Conservation (phyloP, 2,329 filamentous ascomycete species). For the Monilinia laxa region DNA sequence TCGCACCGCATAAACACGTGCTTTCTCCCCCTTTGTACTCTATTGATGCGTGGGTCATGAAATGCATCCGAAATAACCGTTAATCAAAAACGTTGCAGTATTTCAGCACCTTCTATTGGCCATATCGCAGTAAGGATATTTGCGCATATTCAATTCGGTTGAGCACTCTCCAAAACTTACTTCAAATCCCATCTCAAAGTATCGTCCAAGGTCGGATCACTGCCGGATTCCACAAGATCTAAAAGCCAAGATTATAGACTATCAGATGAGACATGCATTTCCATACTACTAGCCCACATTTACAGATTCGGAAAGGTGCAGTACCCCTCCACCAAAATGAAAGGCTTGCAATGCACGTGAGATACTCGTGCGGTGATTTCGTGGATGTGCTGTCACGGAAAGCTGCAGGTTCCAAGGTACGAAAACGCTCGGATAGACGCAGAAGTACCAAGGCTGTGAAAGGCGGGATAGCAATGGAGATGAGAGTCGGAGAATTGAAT, state of each 20-base stretch:
- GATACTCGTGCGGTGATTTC: constrained; percentile 16
- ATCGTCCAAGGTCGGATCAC: not conserved
- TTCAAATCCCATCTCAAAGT: not conserved
- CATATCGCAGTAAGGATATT: not conserved
- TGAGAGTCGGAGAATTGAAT: constrained; percentile 19
- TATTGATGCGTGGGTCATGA: not conserved
- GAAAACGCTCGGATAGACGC: constrained; percentile 16
- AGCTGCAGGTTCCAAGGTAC: constrained; percentile 20
- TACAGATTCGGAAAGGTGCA: constrained; percentile 10
- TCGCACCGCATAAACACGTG: constrained; percentile 15
- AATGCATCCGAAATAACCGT: constrained; percentile 17
- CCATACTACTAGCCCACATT: not conserved
- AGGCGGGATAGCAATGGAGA: constrained; percentile 10
- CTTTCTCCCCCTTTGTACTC: not conserved
- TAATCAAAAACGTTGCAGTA: constrained; percentile 18
- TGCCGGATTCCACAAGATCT: not conserved
- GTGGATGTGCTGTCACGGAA: constrained; percentile 22
- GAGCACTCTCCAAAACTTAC: not conserved
- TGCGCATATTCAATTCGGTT: not conserved
- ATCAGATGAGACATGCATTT: constrained; percentile 18
- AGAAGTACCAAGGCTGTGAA: constrained; percentile 6
- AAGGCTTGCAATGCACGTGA: constrained; percentile 16
- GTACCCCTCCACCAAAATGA: constrained; percentile 13
- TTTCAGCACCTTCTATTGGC: not conserved
- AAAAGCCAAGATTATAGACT: not conserved